These are phyloP conservation scores for Ogataea wickerhamii DNA, from an alignment of 805 yeast species.

Conservation along the genomic window DNA sequence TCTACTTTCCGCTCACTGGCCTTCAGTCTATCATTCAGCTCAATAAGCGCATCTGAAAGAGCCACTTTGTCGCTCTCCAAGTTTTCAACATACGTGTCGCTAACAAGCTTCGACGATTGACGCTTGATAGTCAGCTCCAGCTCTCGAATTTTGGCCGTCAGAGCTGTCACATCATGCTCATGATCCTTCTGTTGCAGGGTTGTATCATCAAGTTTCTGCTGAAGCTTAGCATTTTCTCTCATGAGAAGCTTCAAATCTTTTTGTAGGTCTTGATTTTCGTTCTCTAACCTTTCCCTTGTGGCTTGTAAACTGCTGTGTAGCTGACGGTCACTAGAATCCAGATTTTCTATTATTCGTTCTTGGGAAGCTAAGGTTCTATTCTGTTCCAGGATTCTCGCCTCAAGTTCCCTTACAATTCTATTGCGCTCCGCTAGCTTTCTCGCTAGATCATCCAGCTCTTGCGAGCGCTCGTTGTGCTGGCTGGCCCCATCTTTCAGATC, in stretches of 20 bases:
- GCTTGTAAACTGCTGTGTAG: not conserved
- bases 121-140: conserved; percentile 4
- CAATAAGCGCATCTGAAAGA: conserved; percentile 18
- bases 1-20: conserved; percentile 5
- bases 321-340: not conserved
- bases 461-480: not conserved
- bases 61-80: conserved; percentile 27
- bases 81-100: conserved; percentile 27
- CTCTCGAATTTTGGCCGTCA: conserved; percentile 7
- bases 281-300: not conserved
- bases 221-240: conserved; percentile 1
- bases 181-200: conserved; percentile 4
- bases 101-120: conserved; percentile 7
- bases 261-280: conserved; percentile 1
- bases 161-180: conserved; percentile 3
- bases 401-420: not conserved
- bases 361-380: conserved; percentile 6
- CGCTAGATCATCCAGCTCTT: not conserved
- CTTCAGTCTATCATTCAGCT: conserved; percentile 15
- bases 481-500: conserved; percentile 3
- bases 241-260: not conserved
- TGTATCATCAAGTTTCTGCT: conserved; percentile 5
- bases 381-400: conserved; percentile 1
- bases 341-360: conserved; percentile 7
- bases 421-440: not conserved